Base-by-base conservation (phyloP, 2,329 filamentous ascomycete genomes). In the Xylariaceae sp. region DNA sequence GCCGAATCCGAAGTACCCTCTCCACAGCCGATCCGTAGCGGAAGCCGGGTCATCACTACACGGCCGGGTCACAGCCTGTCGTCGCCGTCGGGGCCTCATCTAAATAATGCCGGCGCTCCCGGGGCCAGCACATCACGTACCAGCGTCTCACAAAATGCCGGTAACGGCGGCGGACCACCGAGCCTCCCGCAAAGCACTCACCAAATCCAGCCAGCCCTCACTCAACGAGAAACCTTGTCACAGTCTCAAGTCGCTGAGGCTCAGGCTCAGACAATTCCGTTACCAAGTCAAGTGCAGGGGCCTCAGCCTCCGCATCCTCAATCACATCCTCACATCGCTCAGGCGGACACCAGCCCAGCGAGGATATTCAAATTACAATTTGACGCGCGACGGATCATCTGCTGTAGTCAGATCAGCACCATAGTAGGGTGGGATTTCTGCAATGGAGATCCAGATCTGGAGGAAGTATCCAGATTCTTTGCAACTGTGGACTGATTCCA, bases 341-440 rank as follows among this genome's bases (percentile, higher is more conserved):
- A 64, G 29, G 60, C 65, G 7, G 74, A 78, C 47, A 55, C 68
- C 24, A 71, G 68, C 41, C 68, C 72, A 9, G 70, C 73, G 7
- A 68, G 93, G 18, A 87, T 98, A 3, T 98, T 97, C 72, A 98
- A 98, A 65, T 73, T 97, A 28, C 93, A 98, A 63, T 98, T 96
- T 53, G 93, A 98, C 60, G 87, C 89, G 1, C 79, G 89, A 17
- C 83, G 90, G 54, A 94, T 98, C 52, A 85, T 98, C 41, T 96
- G 90, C 68, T 96, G 91, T 61, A 93, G 87, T 50, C 90, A 97
- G 63, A 89, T 93, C 42, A 83, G 83, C 30, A 81, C 85, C 13
- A 97, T 98, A 57, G 89, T 97, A 0, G 93, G 90, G 0, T 98
- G 93, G 93, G 93, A 98, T 64, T 98, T 97, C 73, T 93, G 89